phyloP scores from a whole-genome alignment of 1,284 basidiomycete species.

The Coniferiporia weirii region DNA sequence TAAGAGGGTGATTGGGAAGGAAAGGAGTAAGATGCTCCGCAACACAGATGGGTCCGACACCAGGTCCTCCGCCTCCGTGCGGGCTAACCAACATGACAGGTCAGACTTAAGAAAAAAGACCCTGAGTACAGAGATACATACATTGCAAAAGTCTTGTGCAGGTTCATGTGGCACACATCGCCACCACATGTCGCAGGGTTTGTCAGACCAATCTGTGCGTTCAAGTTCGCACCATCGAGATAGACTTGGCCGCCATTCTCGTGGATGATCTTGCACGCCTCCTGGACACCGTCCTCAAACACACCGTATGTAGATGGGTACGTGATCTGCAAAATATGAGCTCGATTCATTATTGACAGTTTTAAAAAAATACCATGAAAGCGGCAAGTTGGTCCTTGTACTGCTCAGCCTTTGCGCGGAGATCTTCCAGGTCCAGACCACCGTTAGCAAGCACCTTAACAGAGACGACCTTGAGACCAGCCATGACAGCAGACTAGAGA shows the following conservation, averaged over 20 bases:
- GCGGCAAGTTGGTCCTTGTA: conserved; percentile 91
- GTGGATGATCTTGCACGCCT: conserved; percentile 93
- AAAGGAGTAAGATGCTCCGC: conserved; percentile 92
- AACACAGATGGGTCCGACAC: conserved; percentile 93
- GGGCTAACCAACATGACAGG: conserved; percentile 48
- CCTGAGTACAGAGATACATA: conserved; percentile 28
- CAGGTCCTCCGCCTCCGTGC: conserved; percentile 96
- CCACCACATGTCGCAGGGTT: conserved; percentile 95
- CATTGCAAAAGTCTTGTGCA: conserved; percentile 97
- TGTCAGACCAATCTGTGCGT: conserved; percentile 93
- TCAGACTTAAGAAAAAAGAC: conserved; percentile 12
- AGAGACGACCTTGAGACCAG: conserved; percentile 92
- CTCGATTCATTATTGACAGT: conserved; percentile 1
- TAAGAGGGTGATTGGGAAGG: conserved; percentile 86
- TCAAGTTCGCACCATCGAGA: conserved; percentile 93
- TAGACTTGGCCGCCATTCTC: conserved; percentile 97
- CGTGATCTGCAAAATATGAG: conserved; percentile 54
- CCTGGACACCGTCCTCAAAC: conserved; percentile 89
- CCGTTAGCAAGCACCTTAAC: conserved; percentile 88
- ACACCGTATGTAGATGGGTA: conserved; percentile 97
- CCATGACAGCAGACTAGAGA: conserved; percentile 89
- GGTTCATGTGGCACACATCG: conserved; percentile 96
- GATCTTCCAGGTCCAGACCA: conserved; percentile 84
- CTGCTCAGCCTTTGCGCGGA: conserved; percentile 83
- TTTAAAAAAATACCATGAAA: conserved; percentile 76